Evolutionary conservation across 1,139 yeast species (phyloP), one percentile per base, ranked within the genome.

Genomic region (Zygoascus hellenicus): DNA sequence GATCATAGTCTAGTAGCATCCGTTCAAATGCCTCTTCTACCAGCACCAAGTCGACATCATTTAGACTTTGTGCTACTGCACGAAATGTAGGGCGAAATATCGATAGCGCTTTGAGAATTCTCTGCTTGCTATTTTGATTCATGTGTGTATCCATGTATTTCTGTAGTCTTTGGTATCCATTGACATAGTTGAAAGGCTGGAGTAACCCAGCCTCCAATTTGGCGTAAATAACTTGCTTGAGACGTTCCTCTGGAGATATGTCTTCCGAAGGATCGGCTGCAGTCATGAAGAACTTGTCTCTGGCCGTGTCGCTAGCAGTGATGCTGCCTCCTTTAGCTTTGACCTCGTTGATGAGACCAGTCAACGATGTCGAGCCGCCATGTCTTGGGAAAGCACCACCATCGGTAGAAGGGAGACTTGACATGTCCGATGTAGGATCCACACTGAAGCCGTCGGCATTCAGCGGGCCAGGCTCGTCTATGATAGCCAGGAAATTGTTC

Each of bases 211-310:
- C 98, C 61, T 88, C 96, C 38, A 90, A 70, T 60, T 92, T 92
- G 13, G 98, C 97, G 59, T 87, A 85, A 58, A 92, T 90, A n/a
- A 92, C 97, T 62, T 89, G 95, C 60, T 88, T 88, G 57, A 92
- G 73, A 54, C 97, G 75, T 61, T 90, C 97, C 63, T 90, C 97
- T 0, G 97, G 97, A 0, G 96, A 86, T 36, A 86, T 84, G 58
- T 88, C 96, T 0, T 94, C 88, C 0, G 96, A 85, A 1, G 98
- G 98, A 62, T 92, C 97, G 0, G 97, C 97, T 0, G 98, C 97
- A 0, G 97, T 90, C 47, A 92, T 70, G 69, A 92, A 90, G 67
- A 92, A 92, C 66, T 89, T 89, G 63, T 90, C 97, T 55, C 90
- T 75, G 1, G 96, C 96, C 1, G 94, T 82, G 55, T 83, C 92